Evolutionary conservation across 2,329 filamentous ascomycete genomes (phyloP).

Genomic region (Coniosporium uncinatum): DNA sequence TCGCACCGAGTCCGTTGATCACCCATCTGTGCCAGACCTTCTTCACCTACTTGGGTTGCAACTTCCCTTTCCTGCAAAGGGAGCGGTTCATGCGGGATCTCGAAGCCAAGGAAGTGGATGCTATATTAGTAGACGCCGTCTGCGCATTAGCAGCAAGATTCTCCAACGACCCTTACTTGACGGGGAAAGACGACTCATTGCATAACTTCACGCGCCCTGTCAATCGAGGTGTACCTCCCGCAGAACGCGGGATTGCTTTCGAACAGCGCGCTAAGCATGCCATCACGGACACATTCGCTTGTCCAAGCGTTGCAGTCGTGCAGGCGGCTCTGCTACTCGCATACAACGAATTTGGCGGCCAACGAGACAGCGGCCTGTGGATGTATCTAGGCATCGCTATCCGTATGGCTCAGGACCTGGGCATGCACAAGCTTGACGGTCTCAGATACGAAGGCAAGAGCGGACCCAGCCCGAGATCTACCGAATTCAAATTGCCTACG

Average conservation of each 20-base stretch:
- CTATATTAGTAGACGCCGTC: too few species aligned
- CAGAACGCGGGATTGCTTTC: constrained; percentile 72
- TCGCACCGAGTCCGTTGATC: too few species aligned
- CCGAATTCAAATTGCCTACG: constrained; percentile 38
- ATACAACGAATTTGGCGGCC: constrained; percentile 85
- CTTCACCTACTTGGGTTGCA: too few species aligned
- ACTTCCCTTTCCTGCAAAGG: too few species aligned
- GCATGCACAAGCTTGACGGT: constrained; percentile 76
- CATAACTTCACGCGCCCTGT: too few species aligned
- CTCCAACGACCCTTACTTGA: too few species aligned
- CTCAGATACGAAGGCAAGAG: constrained; percentile 51
- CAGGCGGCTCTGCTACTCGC: constrained; percentile 81
- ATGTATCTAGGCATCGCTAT: constrained; percentile 91
- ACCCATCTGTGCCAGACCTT: too few species aligned
- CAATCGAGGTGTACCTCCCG: too few species aligned
- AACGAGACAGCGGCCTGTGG: constrained; percentile 86
- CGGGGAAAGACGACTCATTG: too few species aligned
- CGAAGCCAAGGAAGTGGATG: too few species aligned
- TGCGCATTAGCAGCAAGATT: too few species aligned
- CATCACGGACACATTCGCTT: constrained; percentile 77
- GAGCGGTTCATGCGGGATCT: too few species aligned
- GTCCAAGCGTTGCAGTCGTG: constrained; percentile 76
- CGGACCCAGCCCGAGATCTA: constrained; percentile 49
- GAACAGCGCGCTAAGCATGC: constrained; percentile 79
- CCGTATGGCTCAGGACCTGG: constrained; percentile 74